Base-by-base conservation (phyloP, 2,329 filamentous ascomycete genomes). In the Fusarium caatingaense region DNA sequence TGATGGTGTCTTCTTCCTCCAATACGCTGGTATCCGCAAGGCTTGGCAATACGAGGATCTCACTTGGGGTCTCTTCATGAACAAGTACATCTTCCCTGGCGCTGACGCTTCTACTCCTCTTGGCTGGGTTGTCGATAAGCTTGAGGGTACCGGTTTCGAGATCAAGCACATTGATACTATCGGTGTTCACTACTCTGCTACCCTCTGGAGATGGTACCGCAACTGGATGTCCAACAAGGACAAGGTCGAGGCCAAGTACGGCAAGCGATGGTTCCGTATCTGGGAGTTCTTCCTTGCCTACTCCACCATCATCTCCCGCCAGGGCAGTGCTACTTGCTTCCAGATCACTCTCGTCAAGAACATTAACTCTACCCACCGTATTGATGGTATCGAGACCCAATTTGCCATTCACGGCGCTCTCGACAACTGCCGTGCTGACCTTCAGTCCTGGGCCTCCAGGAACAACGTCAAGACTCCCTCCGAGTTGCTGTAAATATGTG, bases 61-160 rank as follows among this genome's bases (percentile, higher is more conserved):
- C 54, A 92, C 95, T 81, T 98, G 96, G 96, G 96, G 96, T 80
- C 88, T 98, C 48, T 98, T 98, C 88, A 97, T 98, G 94, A 98
- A 98, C 91, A 98, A 97, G 86, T 97, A 98, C 83, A 87, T 98
- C 80, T 98, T 98, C 88, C 96, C 94, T 34, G 96, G 96, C 79
- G 96, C 96, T 54, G 96, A 98, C 79, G 96, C 96, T 55, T 97
- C 93, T 45, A 97, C 94, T 62, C 96, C 96, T 54, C 89, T 99
- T 50, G 93, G 93, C 74, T 96, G 91, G 82, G 93, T 96, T 76
- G 86, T 97, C 74, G 89, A 93, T 81, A 90, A 89, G 78, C 88
- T 98, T 21, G 96, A 99, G 84, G 90, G 88, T 60, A 91, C 78
- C 41, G 79, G 80, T 40, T 81, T 81, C 37, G 96, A 98, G 82